Base-by-base conservation (phyloP, 805 yeast genomes). In the Zygosaccharomyces siamensis region DNA sequence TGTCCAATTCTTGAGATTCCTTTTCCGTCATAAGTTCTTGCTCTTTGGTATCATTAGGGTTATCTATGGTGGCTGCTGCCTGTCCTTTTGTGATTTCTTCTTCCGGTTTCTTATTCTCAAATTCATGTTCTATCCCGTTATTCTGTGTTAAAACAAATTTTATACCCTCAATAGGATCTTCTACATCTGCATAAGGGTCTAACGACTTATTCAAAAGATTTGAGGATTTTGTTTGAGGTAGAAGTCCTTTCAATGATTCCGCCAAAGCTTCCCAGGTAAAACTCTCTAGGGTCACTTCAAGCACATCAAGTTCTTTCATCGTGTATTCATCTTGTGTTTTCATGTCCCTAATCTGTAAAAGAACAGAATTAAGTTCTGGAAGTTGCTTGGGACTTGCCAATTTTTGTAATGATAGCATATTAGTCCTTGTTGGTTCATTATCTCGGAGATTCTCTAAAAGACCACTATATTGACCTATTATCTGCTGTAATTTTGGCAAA, bases 171-270 rank as follows among this genome's bases (percentile, higher is more conserved):
- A 81, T 64, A 0, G 82, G 74, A 2, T 66, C 68, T 31, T 76
- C 79, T 0, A 78, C 69, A 26, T 78, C 69, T 11, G 68, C 56
- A 54, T 84, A 83, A 0, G 78, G 75, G 54, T 83, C 88, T 27
- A 72, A 61, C 28, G 69, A 61, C 54, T 69, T 77, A 4, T 73
- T 58, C 38, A 58, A 49, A 36, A 54, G 53, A 24, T 54, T 56
- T 40, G 56, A 50, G 3, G 50, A 47, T 54, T 73, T 76, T 3
- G 73, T 64, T 50, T 72, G 76, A 3, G 79, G 72, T 33, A 69
- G 45, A 2, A 63, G 44, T 3, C 53, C 55, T n/a, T 57, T 57
- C 2, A 70, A 33, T 5, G 63, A 58, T 1, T 47, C 36, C 0
- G 61, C 60, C 0, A 70, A 41, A 1, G 59, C 58, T 11, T 61